Evolutionary conservation across 805 yeast species (phyloP).

Genomic region (Limtongia smithiae): DNA sequence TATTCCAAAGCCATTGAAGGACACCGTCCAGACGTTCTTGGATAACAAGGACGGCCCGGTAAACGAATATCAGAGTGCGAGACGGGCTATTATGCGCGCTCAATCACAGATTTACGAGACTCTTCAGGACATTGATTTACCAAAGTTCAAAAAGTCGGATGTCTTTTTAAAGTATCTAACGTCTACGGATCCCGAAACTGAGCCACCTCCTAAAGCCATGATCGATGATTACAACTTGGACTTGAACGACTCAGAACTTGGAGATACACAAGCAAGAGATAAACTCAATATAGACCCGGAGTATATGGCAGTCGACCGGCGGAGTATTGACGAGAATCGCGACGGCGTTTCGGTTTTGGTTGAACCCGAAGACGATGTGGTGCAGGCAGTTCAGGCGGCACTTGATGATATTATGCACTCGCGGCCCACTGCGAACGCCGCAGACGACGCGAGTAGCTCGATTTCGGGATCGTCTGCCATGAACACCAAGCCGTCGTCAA

Average conservation of each 20-base stretch:
- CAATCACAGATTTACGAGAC: slow-evolving; percentile 53
- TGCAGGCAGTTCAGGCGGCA: slow-evolving; percentile 65
- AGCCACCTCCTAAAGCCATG: slow-evolving; percentile 15
- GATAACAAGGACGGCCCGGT: slow-evolving; percentile 25
- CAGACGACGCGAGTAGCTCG: slow-evolving; percentile 23
- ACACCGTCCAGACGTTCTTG: slow-evolving; percentile 42
- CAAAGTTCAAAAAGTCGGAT: slow-evolving; percentile 59
- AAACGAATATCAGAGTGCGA: slow-evolving; percentile 48
- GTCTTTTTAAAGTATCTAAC: slow-evolving; percentile 53
- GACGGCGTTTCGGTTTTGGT: slow-evolving; percentile 23
- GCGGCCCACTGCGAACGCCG: slow-evolving; percentile 10
- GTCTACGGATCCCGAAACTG: slow-evolving; percentile 32
- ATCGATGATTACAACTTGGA: slow-evolving; percentile 37
- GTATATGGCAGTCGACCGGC: slow-evolving; percentile 15
- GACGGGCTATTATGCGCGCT: slow-evolving; percentile 55
- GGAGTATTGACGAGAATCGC: slow-evolving; percentile 15
- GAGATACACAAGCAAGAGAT: slow-evolving; percentile 38
- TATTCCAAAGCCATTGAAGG: slow-evolving; percentile 29
- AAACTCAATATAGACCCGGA: slow-evolving; percentile 37
- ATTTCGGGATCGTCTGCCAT: slow-evolving; percentile 11
- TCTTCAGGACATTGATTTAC: slow-evolving; percentile 53
- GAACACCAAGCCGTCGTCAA: slow-evolving; percentile 9
- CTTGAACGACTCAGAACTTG: slow-evolving; percentile 27
- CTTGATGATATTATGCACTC: slow-evolving; percentile 49
- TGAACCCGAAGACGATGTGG: slow-evolving; percentile 38